phyloP scores from a whole-genome alignment of 73 alveolate species.

The Paramecium sexaurelia region DNA sequence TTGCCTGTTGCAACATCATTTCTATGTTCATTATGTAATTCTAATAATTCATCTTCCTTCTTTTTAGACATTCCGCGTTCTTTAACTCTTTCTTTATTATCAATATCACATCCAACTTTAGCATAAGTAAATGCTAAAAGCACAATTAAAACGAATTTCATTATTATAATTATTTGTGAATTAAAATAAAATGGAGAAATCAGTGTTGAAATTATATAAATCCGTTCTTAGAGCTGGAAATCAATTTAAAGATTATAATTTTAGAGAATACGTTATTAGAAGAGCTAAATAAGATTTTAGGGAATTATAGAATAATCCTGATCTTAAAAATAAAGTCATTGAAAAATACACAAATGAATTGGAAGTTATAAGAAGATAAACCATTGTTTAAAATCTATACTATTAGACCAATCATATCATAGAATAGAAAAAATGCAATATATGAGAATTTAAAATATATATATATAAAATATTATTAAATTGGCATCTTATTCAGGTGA shows the following conservation, averaged over 20 bases:
- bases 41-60: slow-evolving; percentile 28
- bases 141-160: slow-evolving; percentile 37
- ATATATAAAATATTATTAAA: not conserved
- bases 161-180: not conserved
- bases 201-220: not conserved
- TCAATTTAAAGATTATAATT: not conserved
- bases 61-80: slow-evolving; percentile 6
- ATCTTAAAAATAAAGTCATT: not conserved
- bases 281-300: not conserved
- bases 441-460: not conserved
- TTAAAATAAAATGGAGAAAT: not conserved
- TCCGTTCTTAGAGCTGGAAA: not conserved
- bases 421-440: not conserved
- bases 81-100: not conserved
- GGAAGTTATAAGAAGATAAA: not conserved
- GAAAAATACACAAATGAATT: not conserved
- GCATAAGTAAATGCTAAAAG: not conserved
- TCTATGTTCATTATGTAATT: slow-evolving; percentile 31
- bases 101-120: slow-evolving; percentile 28
- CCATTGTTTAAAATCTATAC: not conserved
- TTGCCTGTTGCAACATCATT: slow-evolving; percentile 38
- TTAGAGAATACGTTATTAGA: not conserved
- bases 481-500: slow-evolving; percentile 27
- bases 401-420: not conserved
- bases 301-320: not conserved